Evolutionary conservation across 2,329 filamentous ascomycete species (phyloP), one percentile per base, ranked within the genome.

Genomic region (Chaetomiaceae sp.): DNA sequence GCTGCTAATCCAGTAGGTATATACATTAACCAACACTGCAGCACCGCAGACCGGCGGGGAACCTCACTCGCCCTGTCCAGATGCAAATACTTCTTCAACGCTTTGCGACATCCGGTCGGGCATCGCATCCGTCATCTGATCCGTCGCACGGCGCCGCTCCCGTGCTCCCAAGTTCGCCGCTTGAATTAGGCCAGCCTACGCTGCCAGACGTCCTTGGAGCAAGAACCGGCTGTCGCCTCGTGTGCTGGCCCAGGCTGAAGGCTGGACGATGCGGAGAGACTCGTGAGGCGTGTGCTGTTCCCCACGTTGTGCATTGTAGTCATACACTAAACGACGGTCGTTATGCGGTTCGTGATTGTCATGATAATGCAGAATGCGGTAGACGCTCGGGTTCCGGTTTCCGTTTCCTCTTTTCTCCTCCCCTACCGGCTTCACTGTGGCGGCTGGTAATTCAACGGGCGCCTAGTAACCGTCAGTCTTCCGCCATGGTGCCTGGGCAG

Each of bases 401-500:
- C 38, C 41, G 7, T 42, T 39, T 51, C 38, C 41, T 44, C 40
- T 50, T 34, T 19, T 17, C 23, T 19, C 13, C 37, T 40, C 37
- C 33, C 20, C 31, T 7, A 31, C 16, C 31, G 17, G 12, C 16
- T 21, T 57, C 57, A 60, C 61, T 73, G 69, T 31, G 86, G 86
- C 55, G 87, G 81, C 67, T 91, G 86, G 70, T 89, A 93, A 72
- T 92, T 90, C 64, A 93, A 84, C 48, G 87, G 87, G 61, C 88
- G 85, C 74, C 88, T 93, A 44, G 16, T 55, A 43, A 30, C 2
- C 10, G 51, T 53, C n/a, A 55, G 52, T 27, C 13, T n/a, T n/a
- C n/a, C n/a, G n/a, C n/a, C n/a, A n/a, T n/a, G n/a, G n/a, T n/a
- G n/a, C n/a, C n/a, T n/a, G n/a, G n/a, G n/a, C n/a, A n/a, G n/a